phyloP scores from a whole-genome alignment of 1,284 basidiomycete genomes.

The Irpex lacteus region DNA sequence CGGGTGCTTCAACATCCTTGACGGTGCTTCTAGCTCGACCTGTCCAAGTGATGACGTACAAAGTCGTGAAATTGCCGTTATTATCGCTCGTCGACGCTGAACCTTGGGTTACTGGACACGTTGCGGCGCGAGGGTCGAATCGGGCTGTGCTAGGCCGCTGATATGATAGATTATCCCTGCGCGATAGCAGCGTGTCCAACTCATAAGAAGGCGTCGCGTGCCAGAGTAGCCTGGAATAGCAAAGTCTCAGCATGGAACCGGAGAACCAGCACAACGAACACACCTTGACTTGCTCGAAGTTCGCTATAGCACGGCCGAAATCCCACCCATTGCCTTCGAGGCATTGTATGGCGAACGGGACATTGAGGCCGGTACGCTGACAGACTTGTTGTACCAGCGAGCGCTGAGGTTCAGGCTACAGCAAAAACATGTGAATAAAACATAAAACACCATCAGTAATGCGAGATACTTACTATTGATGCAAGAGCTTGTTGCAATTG shows the following conservation, averaged over 20 bases:
- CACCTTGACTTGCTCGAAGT: slow-evolving; percentile 84
- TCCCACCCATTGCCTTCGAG: slow-evolving; percentile 82
- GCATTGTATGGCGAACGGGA: slow-evolving; percentile 77
- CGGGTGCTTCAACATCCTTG: background rate
- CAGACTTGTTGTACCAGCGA: slow-evolving; percentile 65
- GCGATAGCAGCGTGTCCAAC: background rate
- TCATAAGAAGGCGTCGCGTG: slow-evolving; percentile 24
- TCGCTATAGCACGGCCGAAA: slow-evolving; percentile 67
- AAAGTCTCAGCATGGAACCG: slow-evolving; percentile 1
- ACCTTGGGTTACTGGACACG: background rate
- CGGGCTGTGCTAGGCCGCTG: background rate
- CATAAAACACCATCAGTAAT: slow-evolving; percentile 6
- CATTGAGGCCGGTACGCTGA: slow-evolving; percentile 72
- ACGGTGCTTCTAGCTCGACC: background rate
- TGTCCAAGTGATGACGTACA: slow-evolving; percentile 1
- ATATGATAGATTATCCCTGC: background rate
- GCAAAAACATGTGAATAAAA: slow-evolving; percentile 16
- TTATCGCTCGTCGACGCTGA: background rate
- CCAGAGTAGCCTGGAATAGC: slow-evolving; percentile 18
- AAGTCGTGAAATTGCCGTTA: background rate
- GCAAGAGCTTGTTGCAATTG: slow-evolving; percentile 51
- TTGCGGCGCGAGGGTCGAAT: background rate
- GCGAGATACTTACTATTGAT: slow-evolving; percentile 47
- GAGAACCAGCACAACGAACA: slow-evolving; percentile 19
- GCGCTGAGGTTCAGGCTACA: slow-evolving; percentile 66